These are phyloP conservation scores for Scheffersomyces ergatensis DNA, from an alignment of 805 yeast genomes.

Conservation along the genomic window DNA sequence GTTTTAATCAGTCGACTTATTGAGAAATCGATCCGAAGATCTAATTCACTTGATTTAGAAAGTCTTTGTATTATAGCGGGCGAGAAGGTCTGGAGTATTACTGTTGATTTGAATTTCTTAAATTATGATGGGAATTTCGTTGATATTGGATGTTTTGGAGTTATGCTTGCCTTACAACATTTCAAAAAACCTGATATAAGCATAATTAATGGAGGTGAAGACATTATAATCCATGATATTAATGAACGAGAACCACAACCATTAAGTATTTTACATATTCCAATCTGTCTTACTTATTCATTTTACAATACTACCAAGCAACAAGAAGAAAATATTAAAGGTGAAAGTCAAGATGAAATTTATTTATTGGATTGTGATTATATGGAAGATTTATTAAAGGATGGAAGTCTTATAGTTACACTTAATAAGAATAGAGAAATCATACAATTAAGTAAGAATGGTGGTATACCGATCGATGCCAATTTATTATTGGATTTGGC, in stretches of 20 bases:
- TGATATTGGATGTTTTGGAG: conserved; percentile 89
- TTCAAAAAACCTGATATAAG: conserved; percentile 82
- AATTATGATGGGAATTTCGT: conserved; percentile 92
- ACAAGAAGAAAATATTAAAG: conserved; percentile 65
- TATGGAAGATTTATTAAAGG: conserved; percentile 73
- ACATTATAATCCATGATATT: conserved; percentile 62
- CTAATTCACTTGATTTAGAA: conserved; percentile 89
- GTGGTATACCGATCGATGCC: conserved; percentile 84
- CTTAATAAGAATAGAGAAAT: conserved; percentile 87
- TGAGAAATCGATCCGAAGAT: conserved; percentile 88
- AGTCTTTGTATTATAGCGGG: conserved; percentile 90
- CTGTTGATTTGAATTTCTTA: conserved; percentile 86
- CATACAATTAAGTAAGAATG: conserved; percentile 86
- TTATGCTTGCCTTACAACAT: conserved; percentile 80
- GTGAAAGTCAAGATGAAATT: conserved; percentile 54
- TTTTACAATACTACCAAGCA: conserved; percentile 67
- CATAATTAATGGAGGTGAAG: conserved; percentile 35
- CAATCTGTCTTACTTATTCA: conserved; percentile 86
- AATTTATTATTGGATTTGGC: conserved; percentile 64
- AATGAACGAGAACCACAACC: conserved; percentile 87
- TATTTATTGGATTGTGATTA: conserved; percentile 72
- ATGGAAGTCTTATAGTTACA: conserved; percentile 81
- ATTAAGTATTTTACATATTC: conserved; percentile 81
- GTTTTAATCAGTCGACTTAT: conserved; percentile 75
- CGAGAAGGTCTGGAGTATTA: conserved; percentile 82